phyloP scores from a whole-genome alignment of 148 eudicot genomes.

The Nepenthes gracilis region DNA sequence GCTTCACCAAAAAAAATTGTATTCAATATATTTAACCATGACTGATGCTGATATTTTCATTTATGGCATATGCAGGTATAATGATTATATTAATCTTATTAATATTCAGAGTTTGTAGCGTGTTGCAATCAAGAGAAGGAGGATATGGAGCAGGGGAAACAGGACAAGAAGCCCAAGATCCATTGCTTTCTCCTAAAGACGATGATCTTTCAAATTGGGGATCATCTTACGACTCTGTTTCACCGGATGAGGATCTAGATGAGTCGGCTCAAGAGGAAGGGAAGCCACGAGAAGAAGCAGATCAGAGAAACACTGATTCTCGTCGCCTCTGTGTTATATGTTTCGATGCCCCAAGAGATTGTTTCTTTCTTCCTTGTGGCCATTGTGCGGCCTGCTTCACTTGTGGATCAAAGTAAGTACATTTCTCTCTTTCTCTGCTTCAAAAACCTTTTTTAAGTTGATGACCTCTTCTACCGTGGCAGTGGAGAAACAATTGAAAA shows the following conservation, averaged over 20 bases:
- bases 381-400: conserved; percentile 53
- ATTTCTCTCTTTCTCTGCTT: neutral
- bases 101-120: conserved; percentile 20
- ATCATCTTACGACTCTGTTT: conserved; percentile 43
- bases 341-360: conserved; percentile 45
- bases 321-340: conserved; percentile 39
- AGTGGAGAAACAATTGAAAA: too few species aligned
- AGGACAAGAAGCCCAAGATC: conserved; percentile 20
- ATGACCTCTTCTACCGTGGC: too few species aligned
- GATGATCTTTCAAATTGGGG: conserved; percentile 34
- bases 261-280: conserved; percentile 21
- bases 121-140: conserved; percentile 8
- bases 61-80: conserved; percentile 19
- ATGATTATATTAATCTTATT: conserved; percentile 17
- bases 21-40: too few species aligned
- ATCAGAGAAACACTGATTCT: conserved; percentile 12
- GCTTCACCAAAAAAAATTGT: too few species aligned
- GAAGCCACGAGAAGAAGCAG: conserved; percentile 20
- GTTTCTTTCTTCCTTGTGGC: conserved; percentile 59
- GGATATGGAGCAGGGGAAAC: conserved; percentile 13
- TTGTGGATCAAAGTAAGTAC: conserved; percentile 51
- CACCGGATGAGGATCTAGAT: conserved; percentile 39
- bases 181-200: conserved; percentile 38
- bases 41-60: neutral
- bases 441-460: neutral